Conservation (phyloP, 805 yeast species). For the Kazachstania kunashirensis region DNA sequence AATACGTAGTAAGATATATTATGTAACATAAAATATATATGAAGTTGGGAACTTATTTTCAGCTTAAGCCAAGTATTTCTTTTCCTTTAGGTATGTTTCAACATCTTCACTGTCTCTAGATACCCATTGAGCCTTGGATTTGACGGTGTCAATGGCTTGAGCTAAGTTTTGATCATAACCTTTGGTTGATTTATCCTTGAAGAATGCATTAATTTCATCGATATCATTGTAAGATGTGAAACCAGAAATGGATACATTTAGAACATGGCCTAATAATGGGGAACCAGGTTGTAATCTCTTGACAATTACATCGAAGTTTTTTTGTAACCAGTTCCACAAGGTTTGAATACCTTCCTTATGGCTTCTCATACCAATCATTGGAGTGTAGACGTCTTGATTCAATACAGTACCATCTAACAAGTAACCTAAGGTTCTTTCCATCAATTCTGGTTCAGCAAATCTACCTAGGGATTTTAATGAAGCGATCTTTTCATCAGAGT, state of each 20-base stretch:
- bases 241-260: constrained; percentile 48
- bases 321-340: constrained; percentile 64
- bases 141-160: constrained; percentile 51
- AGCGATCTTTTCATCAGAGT: constrained; percentile 55
- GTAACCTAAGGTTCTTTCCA: constrained; percentile 45
- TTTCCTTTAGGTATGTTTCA: constrained; percentile 38
- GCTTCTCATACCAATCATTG: constrained; percentile 61
- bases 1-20: no score
- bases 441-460: constrained; percentile 42
- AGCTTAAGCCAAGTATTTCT: constrained; percentile 21
- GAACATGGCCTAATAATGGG: constrained; percentile 67
- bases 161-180: constrained; percentile 56
- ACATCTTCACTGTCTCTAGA: constrained; percentile 43
- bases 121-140: constrained; percentile 48
- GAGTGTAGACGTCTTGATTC: constrained; percentile 66
- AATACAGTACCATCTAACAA: constrained; percentile 50
- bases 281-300: constrained; percentile 69
- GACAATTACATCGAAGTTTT: constrained; percentile 59
- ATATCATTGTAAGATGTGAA: constrained; percentile 48
- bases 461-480: constrained; percentile 63
- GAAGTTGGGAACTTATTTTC: no score
- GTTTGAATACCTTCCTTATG: constrained; percentile 56
- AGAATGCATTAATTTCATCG: constrained; percentile 41
- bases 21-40: background rate
- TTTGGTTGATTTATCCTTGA: constrained; percentile 42